Evolutionary conservation across 306 rosid species (phyloP), one percentile per base, ranked within the genome.

Genomic region (Rosa lucieae): DNA sequence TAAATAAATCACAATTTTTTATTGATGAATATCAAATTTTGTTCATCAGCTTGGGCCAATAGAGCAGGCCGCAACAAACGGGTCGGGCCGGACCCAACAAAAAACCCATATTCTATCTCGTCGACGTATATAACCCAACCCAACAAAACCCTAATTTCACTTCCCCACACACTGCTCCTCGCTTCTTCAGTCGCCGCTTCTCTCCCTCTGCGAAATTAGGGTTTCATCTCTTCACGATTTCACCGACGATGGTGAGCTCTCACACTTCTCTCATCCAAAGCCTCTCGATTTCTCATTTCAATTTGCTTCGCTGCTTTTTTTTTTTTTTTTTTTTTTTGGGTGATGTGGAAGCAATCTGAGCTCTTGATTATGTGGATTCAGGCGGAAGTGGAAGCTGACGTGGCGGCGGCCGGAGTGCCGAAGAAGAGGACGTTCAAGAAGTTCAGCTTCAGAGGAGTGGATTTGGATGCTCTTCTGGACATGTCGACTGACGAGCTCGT

Each of bases 361-460:
- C 0, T 15, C 62, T 18, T 2, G 32, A 51, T 29, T 49, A 3
- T 56, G 67, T 26, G 75, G 37, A 3, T 46, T 76, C 79, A 90
- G 94, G 94, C 90, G 79, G 94, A 86, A 18, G 88, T 86, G 81
- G 94, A 85, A 75, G 17, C 79, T 26, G 92, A 90, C 37, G 92
- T 88, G 6, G 87, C 90, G 49, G 80, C 80, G 6, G 81, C 90
- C 11, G 90, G 89, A n/a, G 84, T 46, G 48, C 93, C 93, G 3
- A 92, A 92, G 93, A 92, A 92, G 91, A 90, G 97, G 46, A 92
- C 97, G 23, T 92, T 92, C 68, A 90, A 89, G 91, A 92, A 92
- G 87, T 92, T 92, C 86, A 92, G 96, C 82, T 90, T 92, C 84
- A 78, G 85, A 43, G 97, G 96, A 0, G 97, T 93, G 8, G 96